Percentiles rank a stretch among this genome's conserved stretches.
These are phyloP conservation scores for Ogataea polymorpha DNA, from an alignment of 805 yeast species.

Conservation along the genomic window DNA sequence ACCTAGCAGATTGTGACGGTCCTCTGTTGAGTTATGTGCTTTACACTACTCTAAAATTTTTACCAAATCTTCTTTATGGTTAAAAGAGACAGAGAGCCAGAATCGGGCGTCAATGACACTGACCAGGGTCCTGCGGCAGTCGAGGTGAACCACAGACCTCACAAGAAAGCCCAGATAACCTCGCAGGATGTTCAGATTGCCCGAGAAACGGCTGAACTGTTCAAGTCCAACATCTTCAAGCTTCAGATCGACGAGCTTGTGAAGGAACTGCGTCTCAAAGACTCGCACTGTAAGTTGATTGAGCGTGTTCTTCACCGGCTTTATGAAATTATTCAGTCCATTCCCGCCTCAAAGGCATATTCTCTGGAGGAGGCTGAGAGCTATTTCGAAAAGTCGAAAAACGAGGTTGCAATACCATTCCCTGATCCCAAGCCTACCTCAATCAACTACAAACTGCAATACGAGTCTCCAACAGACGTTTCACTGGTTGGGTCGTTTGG, in stretches of 20 bases:
- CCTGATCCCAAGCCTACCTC: conserved; percentile 81
- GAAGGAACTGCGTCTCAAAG: conserved; percentile 74
- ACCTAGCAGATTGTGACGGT: background rate
- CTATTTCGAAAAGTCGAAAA: conserved; percentile 41
- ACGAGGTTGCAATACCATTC: conserved; percentile 69
- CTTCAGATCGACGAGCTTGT: conserved; percentile 89
- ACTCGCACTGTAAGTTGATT: conserved; percentile 57
- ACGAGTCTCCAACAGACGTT: conserved; percentile 65
- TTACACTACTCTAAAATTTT: conserved; percentile 11
- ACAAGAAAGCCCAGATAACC: conserved; percentile 32
- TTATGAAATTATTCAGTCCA: conserved; percentile 60
- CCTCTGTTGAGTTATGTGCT: conserved; percentile 4
- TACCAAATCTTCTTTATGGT: conserved; percentile 5
- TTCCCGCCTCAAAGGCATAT: conserved; percentile 54
- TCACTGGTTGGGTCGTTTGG: conserved; percentile 89
- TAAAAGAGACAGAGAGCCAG: conserved; percentile 11
- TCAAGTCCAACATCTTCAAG: conserved; percentile 93
- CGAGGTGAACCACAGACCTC: background rate
- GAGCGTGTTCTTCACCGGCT: conserved; percentile 75
- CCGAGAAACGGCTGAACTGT: conserved; percentile 88
- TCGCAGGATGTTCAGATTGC: conserved; percentile 89
- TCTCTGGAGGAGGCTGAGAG: conserved; percentile 58
- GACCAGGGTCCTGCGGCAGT: background rate
- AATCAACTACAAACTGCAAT: conserved; percentile 69
- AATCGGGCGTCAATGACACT: conserved; percentile 1